Conservation (phyloP, 1,284 basidiomycete genomes). For the Boletellus deceptivus region DNA sequence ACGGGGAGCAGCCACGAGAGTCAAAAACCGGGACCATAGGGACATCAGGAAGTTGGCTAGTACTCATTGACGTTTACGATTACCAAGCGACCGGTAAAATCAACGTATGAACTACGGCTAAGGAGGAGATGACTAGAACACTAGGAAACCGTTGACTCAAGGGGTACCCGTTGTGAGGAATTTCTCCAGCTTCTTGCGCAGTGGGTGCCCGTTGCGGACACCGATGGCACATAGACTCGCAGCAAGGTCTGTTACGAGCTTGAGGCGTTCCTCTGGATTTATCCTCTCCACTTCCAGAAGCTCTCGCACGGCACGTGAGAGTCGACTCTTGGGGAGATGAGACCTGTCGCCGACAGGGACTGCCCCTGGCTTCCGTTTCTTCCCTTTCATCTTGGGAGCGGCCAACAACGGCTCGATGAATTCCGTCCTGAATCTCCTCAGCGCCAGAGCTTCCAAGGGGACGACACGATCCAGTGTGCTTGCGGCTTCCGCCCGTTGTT, state of each 20-base stretch:
- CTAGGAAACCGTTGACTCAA: slow-evolving; percentile 4
- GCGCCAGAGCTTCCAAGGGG: slow-evolving; percentile 58
- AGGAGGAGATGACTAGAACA: not conserved
- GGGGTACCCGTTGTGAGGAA: slow-evolving; percentile 30
- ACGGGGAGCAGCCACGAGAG: slow-evolving; percentile 24
- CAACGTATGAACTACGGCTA: slow-evolving; percentile 2
- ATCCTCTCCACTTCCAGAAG: slow-evolving; percentile 54
- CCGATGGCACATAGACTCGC: slow-evolving; percentile 51
- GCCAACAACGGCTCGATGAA: slow-evolving; percentile 65
- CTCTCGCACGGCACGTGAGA: slow-evolving; percentile 63
- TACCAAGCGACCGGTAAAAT: slow-evolving; percentile 5
- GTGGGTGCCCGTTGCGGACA: slow-evolving; percentile 57
- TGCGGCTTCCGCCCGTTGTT: slow-evolving; percentile 70
- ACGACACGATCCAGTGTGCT: slow-evolving; percentile 64
- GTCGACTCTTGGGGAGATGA: slow-evolving; percentile 56
- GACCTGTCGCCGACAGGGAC: slow-evolving; percentile 32
- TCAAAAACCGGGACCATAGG: slow-evolving; percentile 25
- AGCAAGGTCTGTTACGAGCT: slow-evolving; percentile 50
- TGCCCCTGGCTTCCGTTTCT: slow-evolving; percentile 42
- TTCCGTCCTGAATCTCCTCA: slow-evolving; percentile 67
- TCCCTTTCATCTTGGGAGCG: slow-evolving; percentile 59
- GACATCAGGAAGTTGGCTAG: not conserved
- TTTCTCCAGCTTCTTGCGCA: slow-evolving; percentile 65
- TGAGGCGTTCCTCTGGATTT: slow-evolving; percentile 45
- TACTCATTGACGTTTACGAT: not conserved